phyloP scores from a whole-genome alignment of 176 grass and related monocot species.

The Cocos nucifera region DNA sequence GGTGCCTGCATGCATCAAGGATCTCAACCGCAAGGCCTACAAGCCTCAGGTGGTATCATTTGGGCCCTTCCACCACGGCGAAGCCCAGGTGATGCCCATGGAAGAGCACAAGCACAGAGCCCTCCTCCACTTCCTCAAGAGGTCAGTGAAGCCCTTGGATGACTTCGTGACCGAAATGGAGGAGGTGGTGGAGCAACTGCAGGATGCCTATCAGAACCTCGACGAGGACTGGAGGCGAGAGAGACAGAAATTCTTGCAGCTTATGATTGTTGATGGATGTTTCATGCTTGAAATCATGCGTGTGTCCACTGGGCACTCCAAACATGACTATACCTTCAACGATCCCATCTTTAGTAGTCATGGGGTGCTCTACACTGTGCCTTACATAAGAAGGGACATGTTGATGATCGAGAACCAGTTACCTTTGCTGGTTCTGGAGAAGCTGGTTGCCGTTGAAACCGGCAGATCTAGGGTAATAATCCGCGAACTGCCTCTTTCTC shows the following conservation, averaged over 20 bases:
- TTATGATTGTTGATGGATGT: constrained; percentile 77
- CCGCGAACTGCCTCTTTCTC: background rate
- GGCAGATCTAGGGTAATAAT: background rate
- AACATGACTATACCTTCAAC: constrained; percentile 36
- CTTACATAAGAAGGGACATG: constrained; percentile 22
- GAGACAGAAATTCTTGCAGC: constrained; percentile 23
- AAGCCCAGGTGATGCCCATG: constrained; percentile 35
- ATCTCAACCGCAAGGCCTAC: constrained; percentile 48
- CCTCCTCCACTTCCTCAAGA: constrained; percentile 47
- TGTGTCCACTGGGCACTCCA: background rate
- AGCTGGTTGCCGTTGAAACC: background rate
- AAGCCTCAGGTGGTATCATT: constrained; percentile 63
- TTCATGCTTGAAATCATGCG: constrained; percentile 75
- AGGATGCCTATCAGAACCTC: constrained; percentile 43
- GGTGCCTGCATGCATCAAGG: constrained; percentile 69
- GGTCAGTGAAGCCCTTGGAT: constrained; percentile 19
- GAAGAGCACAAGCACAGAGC: constrained; percentile 74
- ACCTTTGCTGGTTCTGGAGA: constrained; percentile 19
- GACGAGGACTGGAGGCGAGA: constrained; percentile 18
- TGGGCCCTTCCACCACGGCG: constrained; percentile 15
- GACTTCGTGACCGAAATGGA: constrained; percentile 34
- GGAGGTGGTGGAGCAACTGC: constrained; percentile 22
- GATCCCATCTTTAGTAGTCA: constrained; percentile 21
- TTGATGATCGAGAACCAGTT: constrained; percentile 34
- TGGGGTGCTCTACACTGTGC: constrained; percentile 1